Evolutionary conservation across 257 asterid genomes (phyloP), one percentile per base, ranked within the genome.

Genomic region (Anisodus acutangulus): DNA sequence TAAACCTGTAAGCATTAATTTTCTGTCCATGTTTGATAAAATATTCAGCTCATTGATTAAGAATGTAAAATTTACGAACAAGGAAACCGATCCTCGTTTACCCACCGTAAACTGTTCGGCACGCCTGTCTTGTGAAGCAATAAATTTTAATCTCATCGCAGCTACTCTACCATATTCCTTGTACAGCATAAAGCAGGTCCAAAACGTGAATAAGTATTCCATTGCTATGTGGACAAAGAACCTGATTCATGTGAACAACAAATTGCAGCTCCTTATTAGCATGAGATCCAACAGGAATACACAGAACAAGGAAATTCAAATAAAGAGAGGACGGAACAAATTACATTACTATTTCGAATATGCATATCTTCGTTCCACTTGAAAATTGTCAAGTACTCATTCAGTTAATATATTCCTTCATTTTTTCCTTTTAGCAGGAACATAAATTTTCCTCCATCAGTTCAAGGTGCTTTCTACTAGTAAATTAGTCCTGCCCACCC

Each of bases 61-160:
- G 82, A 78, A 4, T 37, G 17, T 54, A 57, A 53, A 53, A 53
- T 55, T 53, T 53, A 53, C 2, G 26, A 78, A 78, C 49, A 78
- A 53, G 31, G 64, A 78, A 26, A 76, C 62, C 6, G 31, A 26
- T 76, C 13, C 66, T 59, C 26, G 82, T 51, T 16, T 83, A 93
- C 98, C 89, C 84, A 95, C 98, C 79, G 97, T 94, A 90, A 94
- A 97, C 76, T 97, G 99, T 87, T 94, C 99, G n/a, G 98, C 97
- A 9, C 91, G 95, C 51, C 87, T 88, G 85, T 92, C 94, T 90
- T 93, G 95, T 41, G 97, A 93, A 89, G 98, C 96, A 92, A 95
- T 84, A 89, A 94, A 95, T 0, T 83, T 92, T 31, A 94, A 92
- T 76, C 98, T 89, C 98, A 97, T 92, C 39, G 94, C 86, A n/a